phyloP scores from a whole-genome alignment of 2,329 filamentous ascomycete genomes.

The Fusarium brachygibbosum region DNA sequence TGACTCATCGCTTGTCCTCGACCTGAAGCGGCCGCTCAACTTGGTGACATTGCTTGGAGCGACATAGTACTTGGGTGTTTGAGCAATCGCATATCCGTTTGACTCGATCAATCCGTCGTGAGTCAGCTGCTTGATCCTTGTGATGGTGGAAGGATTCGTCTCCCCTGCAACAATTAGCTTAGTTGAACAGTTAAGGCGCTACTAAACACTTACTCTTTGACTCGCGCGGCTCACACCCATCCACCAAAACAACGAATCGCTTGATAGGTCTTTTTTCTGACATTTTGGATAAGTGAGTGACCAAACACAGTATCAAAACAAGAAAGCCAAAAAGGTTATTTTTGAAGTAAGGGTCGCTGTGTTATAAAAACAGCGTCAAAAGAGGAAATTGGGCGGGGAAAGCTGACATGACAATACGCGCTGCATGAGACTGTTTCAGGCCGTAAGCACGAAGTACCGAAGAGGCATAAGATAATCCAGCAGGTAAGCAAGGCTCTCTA shows the following conservation, averaged over 20 bases:
- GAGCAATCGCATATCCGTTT: conserved; percentile 12
- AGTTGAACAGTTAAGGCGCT: neutral
- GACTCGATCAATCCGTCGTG: conserved; percentile 30
- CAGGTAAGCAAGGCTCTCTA: conserved; percentile 21
- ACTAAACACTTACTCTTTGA: neutral
- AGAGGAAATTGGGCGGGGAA: conserved; percentile 4
- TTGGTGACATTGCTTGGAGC: conserved; percentile 21
- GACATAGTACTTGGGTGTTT: conserved; percentile 40
- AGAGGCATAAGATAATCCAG: conserved; percentile 15
- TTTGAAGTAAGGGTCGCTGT: neutral
- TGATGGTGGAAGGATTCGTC: conserved; percentile 39
- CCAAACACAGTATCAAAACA: neutral
- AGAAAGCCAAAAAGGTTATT: neutral
- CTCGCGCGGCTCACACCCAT: conserved; percentile 34
- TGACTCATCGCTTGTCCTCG: conserved; percentile 37
- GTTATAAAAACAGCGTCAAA: neutral
- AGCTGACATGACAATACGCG: conserved; percentile 8
- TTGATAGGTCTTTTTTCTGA: conserved; percentile 31
- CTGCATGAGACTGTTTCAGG: conserved; percentile 4
- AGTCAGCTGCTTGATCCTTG: conserved; percentile 37
- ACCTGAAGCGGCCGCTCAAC: conserved; percentile 33
- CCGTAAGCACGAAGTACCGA: conserved; percentile 18
- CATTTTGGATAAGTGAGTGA: conserved; percentile 19
- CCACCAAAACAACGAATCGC: conserved; percentile 42
- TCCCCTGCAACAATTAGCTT: conserved; percentile 32